Evolutionary conservation across 371 early-diverging fungal species (phyloP), one percentile per base, ranked within the genome.

Genomic region (Lichtheimia hyalospora): DNA sequence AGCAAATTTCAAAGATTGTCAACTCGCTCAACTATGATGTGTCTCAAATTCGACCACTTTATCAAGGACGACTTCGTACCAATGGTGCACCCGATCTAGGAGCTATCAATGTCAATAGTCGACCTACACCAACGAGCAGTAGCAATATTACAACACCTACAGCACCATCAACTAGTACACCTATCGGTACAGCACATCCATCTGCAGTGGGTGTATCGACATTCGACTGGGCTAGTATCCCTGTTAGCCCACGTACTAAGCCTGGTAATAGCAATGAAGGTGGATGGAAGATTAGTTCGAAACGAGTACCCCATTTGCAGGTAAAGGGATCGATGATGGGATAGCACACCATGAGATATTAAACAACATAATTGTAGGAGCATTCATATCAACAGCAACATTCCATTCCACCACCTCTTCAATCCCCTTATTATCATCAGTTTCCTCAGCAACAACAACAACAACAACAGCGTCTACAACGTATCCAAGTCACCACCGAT

Each of bases 401-500:
- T 8, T 10, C 5, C 34, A 34, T 34, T 34, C 34, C 34, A 34
- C 34, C 34, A 21, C 49, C 52, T 6, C n/a, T 25, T 3, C 34
- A 39, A 14, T n/a, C 62, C 7, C 41, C 40, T 27, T 41, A 24
- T 14, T 43, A 18, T 54, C 39, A 39, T n/a, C 40, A 40, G 16
- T 49, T 18, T 8, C 46, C 46, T 5, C 46, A n/a, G 7, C 46
- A 46, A 46, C 50, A 23, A 15, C 52, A 49, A 25, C 49, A 18
- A 24, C 52, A 52, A 10, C 50, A 46, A 41, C 16, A n/a, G 20
- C 55, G 49, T 18, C 21, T 46, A 10, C 46, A 46, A 48, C 66
- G 66, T 24, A 70, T 70, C 34, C 66, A 70, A 27, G 70, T 70
- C 25, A 73, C 73, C 10, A 64, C 56, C 24, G 74, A 79, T 52